phyloP scores from a whole-genome alignment of 2,329 filamentous ascomycete species.

The Aspergillus clavatus region DNA sequence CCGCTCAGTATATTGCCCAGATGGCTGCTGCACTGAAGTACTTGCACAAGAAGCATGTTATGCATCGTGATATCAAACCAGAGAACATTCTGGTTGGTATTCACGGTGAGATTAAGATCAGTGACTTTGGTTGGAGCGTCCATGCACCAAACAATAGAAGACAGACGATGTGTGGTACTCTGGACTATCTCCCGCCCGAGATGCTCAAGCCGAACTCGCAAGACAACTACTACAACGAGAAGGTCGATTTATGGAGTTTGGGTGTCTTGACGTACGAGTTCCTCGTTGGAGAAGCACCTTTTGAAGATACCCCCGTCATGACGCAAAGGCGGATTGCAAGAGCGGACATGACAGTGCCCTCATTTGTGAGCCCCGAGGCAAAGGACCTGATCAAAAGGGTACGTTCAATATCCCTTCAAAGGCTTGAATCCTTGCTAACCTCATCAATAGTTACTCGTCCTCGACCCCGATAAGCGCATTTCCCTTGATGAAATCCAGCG shows the following conservation, averaged over 20 bases:
- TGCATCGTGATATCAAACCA: slow-evolving; percentile 95
- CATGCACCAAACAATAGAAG: slow-evolving; percentile 92
- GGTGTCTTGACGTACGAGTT: slow-evolving; percentile 97
- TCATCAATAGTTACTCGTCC: slow-evolving; percentile 66
- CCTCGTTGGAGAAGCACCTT: slow-evolving; percentile 89
- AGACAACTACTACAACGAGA: slow-evolving; percentile 89
- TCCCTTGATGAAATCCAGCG: slow-evolving; percentile 80
- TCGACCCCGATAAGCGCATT: slow-evolving; percentile 91
- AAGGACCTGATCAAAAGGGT: slow-evolving; percentile 89
- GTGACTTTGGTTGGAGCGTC: slow-evolving; percentile 97
- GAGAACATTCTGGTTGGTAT: slow-evolving; percentile 96
- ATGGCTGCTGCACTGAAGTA: slow-evolving; percentile 89
- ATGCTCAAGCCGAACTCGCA: slow-evolving; percentile 81
- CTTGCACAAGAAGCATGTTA: slow-evolving; percentile 93
- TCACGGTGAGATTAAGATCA: slow-evolving; percentile 97
- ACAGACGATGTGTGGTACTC: slow-evolving; percentile 92
- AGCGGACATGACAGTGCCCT: slow-evolving; percentile 87
- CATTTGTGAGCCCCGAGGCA: slow-evolving; percentile 84
- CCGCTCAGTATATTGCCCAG: slow-evolving; percentile 80
- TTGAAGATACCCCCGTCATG: slow-evolving; percentile 93
- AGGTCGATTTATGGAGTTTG: slow-evolving; percentile 93
- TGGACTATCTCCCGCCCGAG: slow-evolving; percentile 96
- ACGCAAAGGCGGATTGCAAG: slow-evolving; percentile 84
- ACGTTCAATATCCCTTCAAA: slow-evolving; percentile 6
- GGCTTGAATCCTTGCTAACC: slow-evolving; percentile 17